Evolutionary conservation across 345 rosid genomes (phyloP).

Genomic region (Cardamine resedifolia): DNA sequence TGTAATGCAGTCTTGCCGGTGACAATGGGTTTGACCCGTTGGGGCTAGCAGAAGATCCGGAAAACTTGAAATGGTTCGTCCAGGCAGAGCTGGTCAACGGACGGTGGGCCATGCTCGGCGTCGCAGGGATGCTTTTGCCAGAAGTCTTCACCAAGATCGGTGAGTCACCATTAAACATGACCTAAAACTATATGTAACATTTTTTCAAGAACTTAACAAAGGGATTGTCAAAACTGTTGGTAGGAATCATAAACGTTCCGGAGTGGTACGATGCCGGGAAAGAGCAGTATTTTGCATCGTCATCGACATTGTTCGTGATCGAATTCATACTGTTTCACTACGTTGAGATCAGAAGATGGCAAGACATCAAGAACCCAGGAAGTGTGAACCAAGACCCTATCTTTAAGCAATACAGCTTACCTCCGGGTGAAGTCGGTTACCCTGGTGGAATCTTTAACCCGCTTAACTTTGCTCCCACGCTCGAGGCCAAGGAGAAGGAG

Average conservation of each 20-base stretch:
- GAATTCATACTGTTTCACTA: conserved; percentile 97
- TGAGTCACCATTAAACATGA: conserved; percentile 27
- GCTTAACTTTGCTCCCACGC: conserved; percentile 80
- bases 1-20: conserved; percentile 71
- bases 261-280: conserved; percentile 96
- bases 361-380: conserved; percentile 97
- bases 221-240: background rate
- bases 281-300: conserved; percentile 83
- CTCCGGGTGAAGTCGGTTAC: conserved; percentile 71
- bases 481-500: conserved; percentile 94
- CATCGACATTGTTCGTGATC: conserved; percentile 88
- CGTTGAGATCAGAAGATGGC: conserved; percentile 98
- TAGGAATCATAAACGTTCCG: conserved; percentile 63
- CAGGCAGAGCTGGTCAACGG: conserved; percentile 94
- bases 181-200: background rate
- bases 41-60: conserved; percentile 91
- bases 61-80: conserved; percentile 85
- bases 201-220: background rate
- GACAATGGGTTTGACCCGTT: conserved; percentile 97
- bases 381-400: conserved; percentile 97
- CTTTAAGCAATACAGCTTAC: conserved; percentile 96
- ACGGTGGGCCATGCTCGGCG: conserved; percentile 98
- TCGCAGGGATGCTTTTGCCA: conserved; percentile 86
- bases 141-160: conserved; percentile 91
- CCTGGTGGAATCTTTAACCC: conserved; percentile 96